Evolutionary conservation across 169 alveolate genomes (phyloP), one percentile per base, ranked within the genome.

Genomic region (Plasmodium gallinaceum): DNA sequence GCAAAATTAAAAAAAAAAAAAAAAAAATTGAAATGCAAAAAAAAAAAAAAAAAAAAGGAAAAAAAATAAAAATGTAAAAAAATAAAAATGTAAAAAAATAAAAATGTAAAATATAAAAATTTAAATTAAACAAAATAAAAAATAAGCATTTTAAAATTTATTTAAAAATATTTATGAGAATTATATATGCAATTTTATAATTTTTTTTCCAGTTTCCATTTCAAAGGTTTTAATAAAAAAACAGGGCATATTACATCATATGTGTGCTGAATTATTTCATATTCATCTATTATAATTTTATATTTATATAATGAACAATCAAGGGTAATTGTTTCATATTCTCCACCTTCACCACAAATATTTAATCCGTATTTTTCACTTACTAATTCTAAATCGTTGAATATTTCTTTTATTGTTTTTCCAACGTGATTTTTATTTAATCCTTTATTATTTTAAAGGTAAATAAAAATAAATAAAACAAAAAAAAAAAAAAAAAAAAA

Each of bases 301-400:
- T 72, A 69, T 74, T 93, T 93, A 62, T 83, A 95, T 42, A 86
- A 70, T 45, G 99, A 98, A 71, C 99, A 97, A 95, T 98, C 98
- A 54, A 97, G 80, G 7, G 98, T 97, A n/a, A 97, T 78, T n/a
- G 99, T 96, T 93, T 99, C 99, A 93, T 97, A 99, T 88, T 99
- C 99, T 9, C 99, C 99, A 0, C 99, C 99, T 94, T 99, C 99
- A 16, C 99, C 99, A 90, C 99, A 98, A 32, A 97, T 97, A 93
- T 98, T 98, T 80, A 99, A 96, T 51, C 98, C 99, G 88, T 88
- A 97, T 88, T 97, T 90, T 46, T 94, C 92, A 78, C 95, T 92
- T 95, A 94, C 87, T 24, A 42, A 65, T 90, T 71, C 91, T 46
- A 92, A 87, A 51, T 94, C 88, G 43, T 83, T 78, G 58, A 88